A percentile compares a stretch with the other conserved stretches of the same genome.
Conservation (phyloP, 1,139 yeast genomes). For the Wickerhamomyces sp. region DNA sequence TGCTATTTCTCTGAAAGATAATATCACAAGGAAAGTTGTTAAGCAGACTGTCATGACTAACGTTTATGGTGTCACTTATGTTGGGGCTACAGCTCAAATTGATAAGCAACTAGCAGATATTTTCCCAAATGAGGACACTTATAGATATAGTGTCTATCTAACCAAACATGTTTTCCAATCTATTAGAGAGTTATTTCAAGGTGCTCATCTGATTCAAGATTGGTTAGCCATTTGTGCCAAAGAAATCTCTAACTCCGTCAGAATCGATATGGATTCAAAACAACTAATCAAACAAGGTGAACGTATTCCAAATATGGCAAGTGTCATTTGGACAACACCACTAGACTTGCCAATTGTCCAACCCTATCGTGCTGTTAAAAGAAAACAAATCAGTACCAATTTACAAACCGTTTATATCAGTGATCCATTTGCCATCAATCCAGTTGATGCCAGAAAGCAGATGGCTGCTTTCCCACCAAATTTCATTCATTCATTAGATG, state of each 20-base stretch:
- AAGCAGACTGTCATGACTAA: constrained; percentile 98
- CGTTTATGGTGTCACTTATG: constrained; percentile 94
- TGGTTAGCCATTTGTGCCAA: constrained; percentile 91
- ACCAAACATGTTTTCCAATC: constrained; percentile 79
- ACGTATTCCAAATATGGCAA: constrained; percentile 65
- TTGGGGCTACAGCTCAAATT: constrained; percentile 91
- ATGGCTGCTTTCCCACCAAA: constrained; percentile 95
- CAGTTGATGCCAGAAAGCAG: constrained; percentile 86
- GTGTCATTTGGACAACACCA: constrained; percentile 98
- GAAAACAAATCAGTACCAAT: constrained; percentile 65
- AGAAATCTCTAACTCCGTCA: constrained; percentile 71
- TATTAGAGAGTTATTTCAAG: constrained; percentile 78
- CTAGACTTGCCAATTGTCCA: constrained; percentile 92
- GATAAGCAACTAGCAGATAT: constrained; percentile 53
- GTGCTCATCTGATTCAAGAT: constrained; percentile 94
- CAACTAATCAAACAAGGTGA: constrained; percentile 28
- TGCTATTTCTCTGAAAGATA: constrained; percentile 40
- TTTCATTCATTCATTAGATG: constrained; percentile 91
- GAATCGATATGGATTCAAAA: constrained; percentile 49
- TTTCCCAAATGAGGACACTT: constrained; percentile 32
- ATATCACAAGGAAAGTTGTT: constrained; percentile 79
- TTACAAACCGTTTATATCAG: constrained; percentile 77
- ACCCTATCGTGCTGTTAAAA: constrained; percentile 75
- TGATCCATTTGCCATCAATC: constrained; percentile 79
- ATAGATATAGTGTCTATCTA: constrained; percentile 55